Evolutionary conservation across 129 eudicot species (phyloP), one percentile per base, ranked within the genome.

Genomic region (Flaveria robusta): DNA sequence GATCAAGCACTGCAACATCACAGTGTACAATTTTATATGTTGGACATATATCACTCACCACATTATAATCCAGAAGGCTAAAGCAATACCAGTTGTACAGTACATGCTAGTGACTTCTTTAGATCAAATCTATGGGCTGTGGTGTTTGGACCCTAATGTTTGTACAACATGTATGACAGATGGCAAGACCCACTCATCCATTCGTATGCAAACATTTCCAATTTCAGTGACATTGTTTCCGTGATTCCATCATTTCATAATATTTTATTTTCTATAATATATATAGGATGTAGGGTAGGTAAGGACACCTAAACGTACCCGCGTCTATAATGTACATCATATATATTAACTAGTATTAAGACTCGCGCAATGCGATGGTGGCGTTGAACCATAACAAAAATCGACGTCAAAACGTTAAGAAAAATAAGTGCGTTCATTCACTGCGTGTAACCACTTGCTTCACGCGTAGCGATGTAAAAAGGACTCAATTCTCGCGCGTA

Each of bases 11-110:
- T 49, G 83, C 81, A 41, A 54, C 27, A 24, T 45, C 24, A 66
- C 68, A 67, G 81, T 67, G 86, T 77, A 52, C 83, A 65, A 37
- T 72, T 77, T 37, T n/a, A 75, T 15, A 46, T 52, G 75, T 43
- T 56, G 65, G 81, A 77, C 85, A 84, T n/a, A n/a, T n/a, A n/a
- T n/a, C n/a, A n/a, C n/a, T 80, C 80, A 76, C 74, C 55, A 67
- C 16, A 24, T 60, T 74, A 70, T 81, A 34, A 72, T 55, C 75
- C 67, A 62, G 63, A 5, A 16, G 46, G 12, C 46, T 42, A 42
- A 42, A 43, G 52, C 52, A 29, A 75, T 74, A 66, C 19, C 59
- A 64, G 41, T 52, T 34, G 88, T 81, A 74, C 83, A 67, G 88
- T 81, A 74, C 83, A 68, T 63, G 64, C 29, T 74, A n/a, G 9